Base-by-base conservation (phyloP, 371 early-diverging fungal genomes). In the Mucor circinelloides region DNA sequence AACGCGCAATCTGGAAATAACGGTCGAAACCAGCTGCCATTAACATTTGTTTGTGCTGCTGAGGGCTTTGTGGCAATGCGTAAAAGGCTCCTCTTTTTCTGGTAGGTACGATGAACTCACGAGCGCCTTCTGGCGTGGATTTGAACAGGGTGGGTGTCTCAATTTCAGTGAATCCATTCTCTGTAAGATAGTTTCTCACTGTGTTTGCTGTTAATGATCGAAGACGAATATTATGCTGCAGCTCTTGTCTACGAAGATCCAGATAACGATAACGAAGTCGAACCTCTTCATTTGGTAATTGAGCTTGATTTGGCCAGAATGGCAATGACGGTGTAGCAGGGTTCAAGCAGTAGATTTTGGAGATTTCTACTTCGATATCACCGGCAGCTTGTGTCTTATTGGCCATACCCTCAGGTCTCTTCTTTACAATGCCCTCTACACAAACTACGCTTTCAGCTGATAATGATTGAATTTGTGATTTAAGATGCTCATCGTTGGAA, bases 71-170 rank as follows among this genome's bases (percentile, higher is more conserved):
- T 19, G 97, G 92, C 25, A 97, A 85, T 0, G 96, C 94, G 69
- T 94, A 96, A 69, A 93, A 96, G 8, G 84, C 80, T 13, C 92
- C 91, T 28, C 71, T 71, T 23, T 83, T 83, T 48, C 96, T 84
- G 6, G 96, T 95, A n/a, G 97, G 96, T 0, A 97, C 95, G 30
- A 95, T 84, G 70, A 93, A 97, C 75, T 97, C 97, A 6, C 95
- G 85, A 2, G 97, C 96, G 13, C 97, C 96, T 77, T 97, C 96
- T 9, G 96, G 95, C 2, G 97, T 96, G n/a, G 94, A 91, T 71
- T 96, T 96, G 76, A 95, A 95, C 30, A 97, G 83, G 32, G 88
- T 81, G 7, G 97, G 96, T 0, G 96, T 96, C 66, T 97, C 97
- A n/a, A 97, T 91, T 63, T 97, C 97, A 6, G 89, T 78, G 79